These are phyloP conservation scores for Wickerhamiella nectarea DNA, from an alignment of 805 yeast species.

Conservation along the genomic window DNA sequence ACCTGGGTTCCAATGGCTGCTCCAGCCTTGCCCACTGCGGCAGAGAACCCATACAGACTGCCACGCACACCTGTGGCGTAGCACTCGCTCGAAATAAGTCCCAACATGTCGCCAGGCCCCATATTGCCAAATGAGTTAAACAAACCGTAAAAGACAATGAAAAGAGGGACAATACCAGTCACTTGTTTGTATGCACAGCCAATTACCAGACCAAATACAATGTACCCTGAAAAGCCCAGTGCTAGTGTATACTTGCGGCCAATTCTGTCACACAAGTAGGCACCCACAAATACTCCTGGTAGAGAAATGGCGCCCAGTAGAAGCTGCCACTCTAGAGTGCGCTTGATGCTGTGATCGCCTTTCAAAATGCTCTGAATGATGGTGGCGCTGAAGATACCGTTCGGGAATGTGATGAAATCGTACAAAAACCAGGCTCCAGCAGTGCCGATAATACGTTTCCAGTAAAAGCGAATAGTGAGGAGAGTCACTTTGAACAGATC, in stretches of 20 bases:
- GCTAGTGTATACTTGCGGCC: slow-evolving; percentile 65
- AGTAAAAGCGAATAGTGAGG: slow-evolving; percentile 49
- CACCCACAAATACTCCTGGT: slow-evolving; percentile 65
- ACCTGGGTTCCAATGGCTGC: slow-evolving; percentile 71
- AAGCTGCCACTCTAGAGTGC: slow-evolving; percentile 61
- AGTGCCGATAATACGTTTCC: slow-evolving; percentile 56
- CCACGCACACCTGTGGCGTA: slow-evolving; percentile 71
- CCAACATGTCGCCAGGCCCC: slow-evolving; percentile 71
- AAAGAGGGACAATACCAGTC: slow-evolving; percentile 43
- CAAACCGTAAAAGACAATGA: slow-evolving; percentile 59
- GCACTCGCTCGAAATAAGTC: slow-evolving; percentile 50
- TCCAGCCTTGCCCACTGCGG: slow-evolving; percentile 73
- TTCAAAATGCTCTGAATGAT: slow-evolving; percentile 36
- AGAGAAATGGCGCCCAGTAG: slow-evolving; percentile 49
- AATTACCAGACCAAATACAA: slow-evolving; percentile 37
- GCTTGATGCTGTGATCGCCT: slow-evolving; percentile 32
- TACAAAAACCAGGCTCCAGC: slow-evolving; percentile 68
- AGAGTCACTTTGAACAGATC: slow-evolving; percentile 26
- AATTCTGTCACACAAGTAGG: slow-evolving; percentile 44
- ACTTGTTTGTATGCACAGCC: slow-evolving; percentile 41
- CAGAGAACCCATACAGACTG: slow-evolving; percentile 58
- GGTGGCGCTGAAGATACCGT: slow-evolving; percentile 52
- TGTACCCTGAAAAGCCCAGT: slow-evolving; percentile 56
- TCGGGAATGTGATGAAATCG: slow-evolving; percentile 71
- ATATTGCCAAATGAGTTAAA: slow-evolving; percentile 58